A percentile compares a stretch with the other conserved stretches of the same genome.
These are phyloP conservation scores for Withania somnifera DNA, from an alignment of 305 asterid species.

Conservation along the genomic window DNA sequence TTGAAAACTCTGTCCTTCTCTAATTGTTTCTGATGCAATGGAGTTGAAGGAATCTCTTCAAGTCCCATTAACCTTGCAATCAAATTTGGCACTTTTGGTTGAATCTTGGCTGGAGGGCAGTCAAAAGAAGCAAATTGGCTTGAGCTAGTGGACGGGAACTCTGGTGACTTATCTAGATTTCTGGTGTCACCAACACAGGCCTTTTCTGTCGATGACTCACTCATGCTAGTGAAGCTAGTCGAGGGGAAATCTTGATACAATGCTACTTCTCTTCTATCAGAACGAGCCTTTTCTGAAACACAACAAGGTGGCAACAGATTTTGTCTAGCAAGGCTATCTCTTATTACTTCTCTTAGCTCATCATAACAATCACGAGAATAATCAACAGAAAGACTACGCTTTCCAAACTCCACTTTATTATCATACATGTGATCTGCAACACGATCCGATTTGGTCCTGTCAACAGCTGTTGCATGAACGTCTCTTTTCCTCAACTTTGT, in stretches of 20 bases:
- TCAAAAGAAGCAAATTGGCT: conserved; percentile 32
- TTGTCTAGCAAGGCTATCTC: conserved; percentile 54
- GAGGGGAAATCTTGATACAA: conserved; percentile 26
- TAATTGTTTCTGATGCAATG: not conserved
- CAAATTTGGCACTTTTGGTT: conserved; percentile 34
- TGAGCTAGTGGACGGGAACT: conserved; percentile 30
- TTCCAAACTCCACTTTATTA: conserved; percentile 13
- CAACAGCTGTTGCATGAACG: conserved; percentile 3
- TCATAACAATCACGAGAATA: conserved; percentile 54
- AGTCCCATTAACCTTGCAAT: conserved; percentile 78
- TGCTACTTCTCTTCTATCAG: conserved; percentile 18
- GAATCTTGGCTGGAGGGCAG: conserved; percentile 19
- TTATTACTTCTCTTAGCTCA: conserved; percentile 62
- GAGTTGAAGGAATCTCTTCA: conserved; percentile 32
- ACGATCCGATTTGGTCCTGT: conserved; percentile 19
- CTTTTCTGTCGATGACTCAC: conserved; percentile 30
- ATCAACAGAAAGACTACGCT: conserved; percentile 34
- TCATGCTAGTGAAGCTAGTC: conserved; percentile 18
- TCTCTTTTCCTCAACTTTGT: conserved; percentile 21
- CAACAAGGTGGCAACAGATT: conserved; percentile 32
- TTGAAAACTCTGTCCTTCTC: conserved; percentile 17
- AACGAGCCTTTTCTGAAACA: conserved; percentile 5
- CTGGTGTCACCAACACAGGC: conserved; percentile 4
- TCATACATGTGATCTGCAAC: conserved; percentile 12
- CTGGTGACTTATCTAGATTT: conserved; percentile 18